Percentiles rank a stretch among this genome's conserved stretches.
phyloP scores from a whole-genome alignment of 257 asterid genomes.

The Lycium ferocissimum region DNA sequence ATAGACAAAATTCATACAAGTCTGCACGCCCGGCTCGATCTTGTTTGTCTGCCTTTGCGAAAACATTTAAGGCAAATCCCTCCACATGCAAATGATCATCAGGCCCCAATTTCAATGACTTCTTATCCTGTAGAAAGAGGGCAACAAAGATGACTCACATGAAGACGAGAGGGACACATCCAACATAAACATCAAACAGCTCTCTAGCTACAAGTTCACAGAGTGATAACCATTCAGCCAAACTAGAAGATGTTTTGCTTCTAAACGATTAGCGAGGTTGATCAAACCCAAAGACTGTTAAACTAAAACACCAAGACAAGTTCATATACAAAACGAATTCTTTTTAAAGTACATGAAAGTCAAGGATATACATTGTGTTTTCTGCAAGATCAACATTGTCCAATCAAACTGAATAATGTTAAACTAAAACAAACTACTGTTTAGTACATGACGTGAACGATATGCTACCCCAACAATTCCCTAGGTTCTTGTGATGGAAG shows the following conservation, averaged over 20 bases:
- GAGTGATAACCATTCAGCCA: background rate
- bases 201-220: background rate
- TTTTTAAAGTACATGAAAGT: background rate
- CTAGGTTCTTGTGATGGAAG: background rate
- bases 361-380: background rate
- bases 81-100: conserved; percentile 85
- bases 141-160: background rate
- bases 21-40: conserved; percentile 92
- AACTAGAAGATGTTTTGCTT: background rate
- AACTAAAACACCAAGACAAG: background rate
- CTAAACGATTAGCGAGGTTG: background rate
- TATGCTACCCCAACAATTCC: background rate
- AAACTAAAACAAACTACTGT: background rate
- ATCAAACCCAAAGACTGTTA: background rate
- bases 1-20: conserved; percentile 53
- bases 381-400: background rate
- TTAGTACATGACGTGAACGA: background rate
- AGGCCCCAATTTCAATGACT: conserved; percentile 78
- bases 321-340: background rate
- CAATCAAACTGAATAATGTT: background rate
- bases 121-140: conserved; percentile 71
- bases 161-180: conserved; percentile 3
- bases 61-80: conserved; percentile 90
- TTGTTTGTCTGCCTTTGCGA: conserved; percentile 93
- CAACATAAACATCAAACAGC: background rate